Evolutionary conservation across 2,329 filamentous ascomycete genomes (phyloP).

Genomic region (Penicillium verrucosum): DNA sequence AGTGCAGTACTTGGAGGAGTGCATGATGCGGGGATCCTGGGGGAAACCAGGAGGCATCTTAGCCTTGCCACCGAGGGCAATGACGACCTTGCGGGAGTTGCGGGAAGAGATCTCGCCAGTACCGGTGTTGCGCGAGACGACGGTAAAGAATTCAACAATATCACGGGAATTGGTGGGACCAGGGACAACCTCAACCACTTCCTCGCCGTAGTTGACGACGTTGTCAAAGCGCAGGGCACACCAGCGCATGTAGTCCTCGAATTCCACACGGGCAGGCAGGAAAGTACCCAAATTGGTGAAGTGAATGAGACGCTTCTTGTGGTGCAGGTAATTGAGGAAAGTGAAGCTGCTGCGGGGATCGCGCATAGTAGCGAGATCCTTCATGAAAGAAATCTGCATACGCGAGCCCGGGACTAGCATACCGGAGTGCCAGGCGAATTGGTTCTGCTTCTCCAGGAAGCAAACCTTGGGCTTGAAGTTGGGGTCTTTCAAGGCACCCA

Average conservation of each 20-base stretch:
- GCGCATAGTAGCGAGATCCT: constrained; percentile 85
- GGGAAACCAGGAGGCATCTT: constrained; percentile 70
- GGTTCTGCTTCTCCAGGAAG: constrained; percentile 80
- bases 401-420: constrained; percentile 91
- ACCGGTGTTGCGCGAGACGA: constrained; percentile 61
- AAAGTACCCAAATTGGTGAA: constrained; percentile 92
- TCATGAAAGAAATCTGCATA: constrained; percentile 98
- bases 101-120: constrained; percentile 42
- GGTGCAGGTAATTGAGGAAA: constrained; percentile 89
- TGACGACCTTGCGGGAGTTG: constrained; percentile 53
- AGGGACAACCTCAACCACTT: constrained; percentile 70
- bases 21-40: constrained; percentile 68
- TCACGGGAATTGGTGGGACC: constrained; percentile 48
- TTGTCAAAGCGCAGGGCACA: constrained; percentile 75
- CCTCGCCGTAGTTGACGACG: constrained; percentile 71
- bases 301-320: constrained; percentile 74
- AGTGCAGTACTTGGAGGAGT: constrained; percentile 79
- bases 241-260: constrained; percentile 94
- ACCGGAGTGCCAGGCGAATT: constrained; percentile 89
- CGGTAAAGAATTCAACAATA: constrained; percentile 62
- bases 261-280: constrained; percentile 79
- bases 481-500: constrained; percentile 31
- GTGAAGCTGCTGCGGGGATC: constrained; percentile 90
- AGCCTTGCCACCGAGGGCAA: constrained; percentile 65
- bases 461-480: constrained; percentile 64